Conservation (phyloP, 768 basidiomycete species). For the Candolleomyces efflorescens region DNA sequence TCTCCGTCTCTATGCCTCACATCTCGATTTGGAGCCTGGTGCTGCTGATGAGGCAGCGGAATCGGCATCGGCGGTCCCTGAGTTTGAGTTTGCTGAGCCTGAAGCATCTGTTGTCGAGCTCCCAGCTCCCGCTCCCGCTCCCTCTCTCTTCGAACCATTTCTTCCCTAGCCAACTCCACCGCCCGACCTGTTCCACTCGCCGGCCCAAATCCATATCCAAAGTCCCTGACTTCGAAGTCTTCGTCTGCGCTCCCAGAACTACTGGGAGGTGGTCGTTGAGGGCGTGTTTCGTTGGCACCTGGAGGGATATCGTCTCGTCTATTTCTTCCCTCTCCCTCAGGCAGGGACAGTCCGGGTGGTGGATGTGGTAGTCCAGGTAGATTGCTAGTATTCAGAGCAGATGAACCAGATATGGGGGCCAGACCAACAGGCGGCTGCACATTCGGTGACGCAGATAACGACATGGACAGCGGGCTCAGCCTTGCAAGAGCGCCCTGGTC, state of each 20-base stretch:
- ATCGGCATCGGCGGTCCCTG: not conserved
- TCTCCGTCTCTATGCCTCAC: not conserved
- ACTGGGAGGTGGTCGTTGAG: not conserved
- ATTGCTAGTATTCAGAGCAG: not conserved
- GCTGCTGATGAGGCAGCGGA: not conserved
- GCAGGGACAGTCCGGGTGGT: not conserved
- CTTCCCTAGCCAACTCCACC: conserved; percentile 23
- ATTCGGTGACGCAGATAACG: not conserved
- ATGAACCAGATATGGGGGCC: not conserved
- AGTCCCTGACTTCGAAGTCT: conserved; percentile 55
- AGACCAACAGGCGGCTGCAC: not conserved
- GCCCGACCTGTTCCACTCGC: conserved; percentile 33
- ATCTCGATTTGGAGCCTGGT: not conserved
- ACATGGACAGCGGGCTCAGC: not conserved
- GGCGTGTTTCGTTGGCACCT: not conserved
- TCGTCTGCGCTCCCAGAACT: conserved; percentile 15
- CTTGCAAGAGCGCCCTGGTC: not conserved
- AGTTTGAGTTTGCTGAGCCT: not conserved
- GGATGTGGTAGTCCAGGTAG: not conserved
- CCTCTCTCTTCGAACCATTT: not conserved
- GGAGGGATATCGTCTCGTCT: not conserved
- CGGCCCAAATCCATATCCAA: conserved; percentile 60
- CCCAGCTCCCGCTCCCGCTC: not conserved
- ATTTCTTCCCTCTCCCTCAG: not conserved
- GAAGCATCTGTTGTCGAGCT: not conserved